Evolutionary conservation across 345 rosid genomes (phyloP), one percentile per base, ranked within the genome.

Genomic region (Bruguiera parviflora): DNA sequence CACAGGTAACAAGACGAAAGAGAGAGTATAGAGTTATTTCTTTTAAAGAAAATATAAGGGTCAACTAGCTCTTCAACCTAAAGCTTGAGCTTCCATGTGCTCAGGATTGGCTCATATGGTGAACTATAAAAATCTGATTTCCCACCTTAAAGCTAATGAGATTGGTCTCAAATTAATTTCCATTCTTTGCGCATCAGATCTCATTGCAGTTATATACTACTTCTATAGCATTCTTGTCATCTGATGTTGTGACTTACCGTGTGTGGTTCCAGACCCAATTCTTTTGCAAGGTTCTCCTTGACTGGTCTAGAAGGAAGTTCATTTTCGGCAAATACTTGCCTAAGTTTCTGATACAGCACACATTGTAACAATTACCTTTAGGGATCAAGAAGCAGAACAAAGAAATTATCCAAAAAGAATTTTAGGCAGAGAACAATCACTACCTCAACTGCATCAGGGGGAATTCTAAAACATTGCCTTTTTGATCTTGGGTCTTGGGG

Each of bases 241-340:
- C 16, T 56, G 59, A 56, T 21, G 22, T 24, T 9, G 59, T 56
- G 16, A 56, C 59, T 66, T 82, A 92, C 99, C 97, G 89, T 95
- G 69, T 86, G 98, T 61, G 84, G 84, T 6, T 86, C 85, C 79
- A 92, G 91, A 76, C 83, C 90, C 87, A 92, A 79, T 71, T 95
- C 97, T 67, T 85, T 80, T 55, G 98, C 85, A 73, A 95, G 97
- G 53, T 81, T 80, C 67, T 85, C 97, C 81, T 80, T 87, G 75
- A 84, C 79, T 63, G 80, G 73, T 80, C 87, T 90, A 39, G 97
- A 83, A 49, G 98, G 99, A 83, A 95, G 99, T 75, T 92, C 98
- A 82, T 90, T 85, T 84, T 90, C 89, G 25, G 86, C 87, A 84
- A 95, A 95, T 60, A 82, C 99, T 76, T 83, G 84, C 47, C 99